Percentiles rank a stretch among this genome's conserved stretches.
phyloP scores from a whole-genome alignment of 2,329 filamentous ascomycete species.

The Pseudocercospora fijiensis region DNA sequence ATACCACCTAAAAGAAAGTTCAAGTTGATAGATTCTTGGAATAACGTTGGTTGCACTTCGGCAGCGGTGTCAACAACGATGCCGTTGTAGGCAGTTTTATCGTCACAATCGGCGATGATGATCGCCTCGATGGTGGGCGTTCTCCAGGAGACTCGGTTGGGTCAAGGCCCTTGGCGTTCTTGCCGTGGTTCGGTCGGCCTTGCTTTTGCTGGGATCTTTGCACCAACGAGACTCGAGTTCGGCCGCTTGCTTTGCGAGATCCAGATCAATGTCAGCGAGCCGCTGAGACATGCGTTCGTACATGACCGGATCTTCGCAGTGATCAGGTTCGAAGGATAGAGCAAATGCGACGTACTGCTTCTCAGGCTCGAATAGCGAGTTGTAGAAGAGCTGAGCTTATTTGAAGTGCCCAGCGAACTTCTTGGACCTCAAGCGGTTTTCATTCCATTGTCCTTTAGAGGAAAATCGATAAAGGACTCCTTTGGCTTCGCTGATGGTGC shows the following conservation, averaged over 20 bases:
- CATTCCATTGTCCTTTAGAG: slow-evolving; percentile 64
- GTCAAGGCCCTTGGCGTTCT: slow-evolving; percentile 65
- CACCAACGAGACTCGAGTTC: slow-evolving; percentile 71
- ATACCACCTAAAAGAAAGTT: slow-evolving; percentile 68
- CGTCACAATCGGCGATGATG: slow-evolving; percentile 75
- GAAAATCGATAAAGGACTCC: slow-evolving; percentile 68
- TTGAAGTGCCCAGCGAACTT: slow-evolving; percentile 78
- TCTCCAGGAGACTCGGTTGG: slow-evolving; percentile 66
- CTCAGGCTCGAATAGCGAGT: slow-evolving; percentile 68
- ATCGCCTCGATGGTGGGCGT: slow-evolving; percentile 70
- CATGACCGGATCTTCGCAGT: slow-evolving; percentile 76
- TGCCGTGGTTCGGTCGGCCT: slow-evolving; percentile 61
- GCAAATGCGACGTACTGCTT: slow-evolving; percentile 62
- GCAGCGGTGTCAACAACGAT: slow-evolving; percentile 71
- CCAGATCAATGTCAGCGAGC: slow-evolving; percentile 69
- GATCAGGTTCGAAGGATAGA: slow-evolving; percentile 71
- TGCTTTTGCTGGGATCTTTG: slow-evolving; percentile 56
- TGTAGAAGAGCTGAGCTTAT: slow-evolving; percentile 81
- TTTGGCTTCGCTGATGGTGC: slow-evolving; percentile 61
- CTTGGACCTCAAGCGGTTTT: slow-evolving; percentile 67
- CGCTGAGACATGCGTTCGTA: slow-evolving; percentile 69
- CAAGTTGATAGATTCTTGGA: slow-evolving; percentile 63
- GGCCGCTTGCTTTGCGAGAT: slow-evolving; percentile 67
- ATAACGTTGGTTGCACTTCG: slow-evolving; percentile 53
- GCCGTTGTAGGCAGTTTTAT: slow-evolving; percentile 62